Evolutionary conservation across 768 basidiomycete genomes (phyloP).

Genomic region (Lentinula boryana): DNA sequence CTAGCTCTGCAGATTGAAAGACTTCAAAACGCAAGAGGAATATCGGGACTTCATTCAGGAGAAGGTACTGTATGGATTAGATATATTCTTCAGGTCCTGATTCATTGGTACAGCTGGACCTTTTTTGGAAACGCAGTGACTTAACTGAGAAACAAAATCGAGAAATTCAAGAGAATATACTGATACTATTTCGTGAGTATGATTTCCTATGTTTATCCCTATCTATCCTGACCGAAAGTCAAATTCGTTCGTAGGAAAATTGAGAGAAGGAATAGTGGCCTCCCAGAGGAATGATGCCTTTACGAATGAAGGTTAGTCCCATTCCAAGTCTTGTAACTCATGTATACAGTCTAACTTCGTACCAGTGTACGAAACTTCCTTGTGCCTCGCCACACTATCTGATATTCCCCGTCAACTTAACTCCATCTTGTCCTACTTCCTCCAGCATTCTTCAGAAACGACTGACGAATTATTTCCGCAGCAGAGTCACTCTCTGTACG

Average conservation of each 20-base stretch:
- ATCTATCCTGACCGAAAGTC: no score
- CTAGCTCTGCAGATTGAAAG: constrained; percentile 50
- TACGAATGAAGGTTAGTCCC: constrained; percentile 55
- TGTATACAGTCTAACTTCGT: neutral
- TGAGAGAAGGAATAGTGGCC: constrained; percentile 67
- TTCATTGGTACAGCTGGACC: constrained; percentile 35
- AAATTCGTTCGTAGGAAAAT: constrained; percentile 47
- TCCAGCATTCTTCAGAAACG: constrained; percentile 41
- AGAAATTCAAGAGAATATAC: constrained; percentile 59
- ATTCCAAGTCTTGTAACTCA: neutral
- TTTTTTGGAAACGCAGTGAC: constrained; percentile 37
- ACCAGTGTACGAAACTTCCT: constrained; percentile 69
- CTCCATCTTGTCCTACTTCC: constrained; percentile 54
- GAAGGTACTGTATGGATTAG: constrained; percentile 39
- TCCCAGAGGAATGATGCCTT: constrained; percentile 55
- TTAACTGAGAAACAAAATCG: constrained; percentile 17
- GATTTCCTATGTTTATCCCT: neutral
- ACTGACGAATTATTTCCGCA: constrained; percentile 8
- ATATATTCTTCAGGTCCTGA: neutral
- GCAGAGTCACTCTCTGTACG: constrained; percentile 19
- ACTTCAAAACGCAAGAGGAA: constrained; percentile 51
- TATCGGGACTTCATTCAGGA: constrained; percentile 58
- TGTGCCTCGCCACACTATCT: constrained; percentile 61
- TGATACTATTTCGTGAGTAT: constrained; percentile 67
- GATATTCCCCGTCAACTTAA: constrained; percentile 54